Evolutionary conservation across 108 stramenopile species (phyloP).

Genomic region (Fragilaria crotonensis): DNA sequence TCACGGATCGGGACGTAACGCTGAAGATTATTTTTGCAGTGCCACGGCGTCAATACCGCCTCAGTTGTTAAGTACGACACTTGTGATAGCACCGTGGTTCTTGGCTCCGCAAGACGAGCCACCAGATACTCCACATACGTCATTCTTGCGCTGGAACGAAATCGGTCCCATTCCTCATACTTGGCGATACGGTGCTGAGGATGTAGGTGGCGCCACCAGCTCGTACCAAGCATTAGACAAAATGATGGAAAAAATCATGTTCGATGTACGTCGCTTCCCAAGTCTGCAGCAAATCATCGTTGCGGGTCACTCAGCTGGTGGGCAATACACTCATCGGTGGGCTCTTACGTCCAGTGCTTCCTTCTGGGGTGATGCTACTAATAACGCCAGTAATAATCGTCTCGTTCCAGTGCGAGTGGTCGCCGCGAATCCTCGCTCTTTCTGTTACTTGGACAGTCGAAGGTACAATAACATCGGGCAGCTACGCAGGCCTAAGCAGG

Average conservation of each 20-base stretch:
- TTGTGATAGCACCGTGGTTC: slow-evolving; percentile 69
- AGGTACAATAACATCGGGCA: slow-evolving; percentile 25
- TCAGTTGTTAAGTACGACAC: slow-evolving; percentile 10
- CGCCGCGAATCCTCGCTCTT: slow-evolving; percentile 77
- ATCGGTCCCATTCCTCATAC: slow-evolving; percentile 43
- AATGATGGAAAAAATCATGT: slow-evolving; percentile 39
- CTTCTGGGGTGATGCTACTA: slow-evolving; percentile 6
- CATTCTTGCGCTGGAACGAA: slow-evolving; percentile 49
- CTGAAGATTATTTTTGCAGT: slow-evolving; percentile 60
- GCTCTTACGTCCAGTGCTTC: slow-evolving; percentile 53
- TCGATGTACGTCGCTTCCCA: slow-evolving; percentile 30
- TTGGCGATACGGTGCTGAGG: slow-evolving; percentile 78
- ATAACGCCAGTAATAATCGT: slow-evolving; percentile 1
- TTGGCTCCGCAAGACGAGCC: slow-evolving; percentile 25
- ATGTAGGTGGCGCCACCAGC: slow-evolving; percentile 41
- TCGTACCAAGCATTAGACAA: slow-evolving; percentile 66
- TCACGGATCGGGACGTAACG: slow-evolving; percentile 70
- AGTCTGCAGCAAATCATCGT: slow-evolving; percentile 44
- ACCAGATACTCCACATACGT: slow-evolving; percentile 1
- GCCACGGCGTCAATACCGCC: slow-evolving; percentile 35
- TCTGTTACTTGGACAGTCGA: slow-evolving; percentile 57
- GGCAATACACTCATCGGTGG: slow-evolving; percentile 79
- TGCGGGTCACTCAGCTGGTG: slow-evolving; percentile 80
- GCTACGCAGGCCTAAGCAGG: slow-evolving; percentile 11
- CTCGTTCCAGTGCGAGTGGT: slow-evolving; percentile 36